These are phyloP conservation scores for Polygonum maritimum DNA, from an alignment of 148 eudicot species.

Conservation along the genomic window DNA sequence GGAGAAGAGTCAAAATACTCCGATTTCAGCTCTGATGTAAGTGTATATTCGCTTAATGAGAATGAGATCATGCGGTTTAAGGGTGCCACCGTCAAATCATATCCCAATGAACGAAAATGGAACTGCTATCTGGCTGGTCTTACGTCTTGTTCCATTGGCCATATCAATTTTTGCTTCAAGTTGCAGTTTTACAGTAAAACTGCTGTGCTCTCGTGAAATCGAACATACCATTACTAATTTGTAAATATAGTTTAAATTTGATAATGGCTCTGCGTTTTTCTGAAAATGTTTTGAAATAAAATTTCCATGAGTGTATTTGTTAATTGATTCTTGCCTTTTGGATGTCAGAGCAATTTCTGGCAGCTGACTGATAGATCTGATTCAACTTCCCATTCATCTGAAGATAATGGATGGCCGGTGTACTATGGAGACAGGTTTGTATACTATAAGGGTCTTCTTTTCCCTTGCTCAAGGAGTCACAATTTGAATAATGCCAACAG, in stretches of 20 bases:
- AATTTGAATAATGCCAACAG: not conserved
- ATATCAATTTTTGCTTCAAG: not conserved
- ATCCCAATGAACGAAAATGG: not conserved
- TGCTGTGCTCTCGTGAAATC: not conserved
- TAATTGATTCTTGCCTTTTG: constrained; percentile 5
- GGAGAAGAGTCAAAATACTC: constrained; percentile 29
- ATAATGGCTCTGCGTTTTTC: not conserved
- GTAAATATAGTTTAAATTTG: not conserved
- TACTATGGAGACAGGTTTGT: constrained; percentile 48
- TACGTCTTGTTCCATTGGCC: not conserved
- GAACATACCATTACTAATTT: not conserved
- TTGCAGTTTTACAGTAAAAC: not conserved
- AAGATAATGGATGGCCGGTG: constrained; percentile 34
- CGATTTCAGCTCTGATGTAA: constrained; percentile 46
- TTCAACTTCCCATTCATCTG: constrained; percentile 65
- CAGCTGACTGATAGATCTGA: constrained; percentile 57
- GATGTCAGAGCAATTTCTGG: constrained; percentile 23
- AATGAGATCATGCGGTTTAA: not conserved
- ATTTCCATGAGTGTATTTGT: not conserved
- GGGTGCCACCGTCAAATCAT: not conserved
- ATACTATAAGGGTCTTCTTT: not conserved
- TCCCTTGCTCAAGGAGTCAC: not conserved
- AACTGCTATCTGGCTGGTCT: not conserved
- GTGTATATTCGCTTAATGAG: constrained; percentile 14
- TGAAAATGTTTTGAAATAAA: not conserved